Percentiles rank a stretch among this genome's conserved stretches.
phyloP scores from a whole-genome alignment of 2,329 filamentous ascomycete genomes.

The Fusarium torreyae region DNA sequence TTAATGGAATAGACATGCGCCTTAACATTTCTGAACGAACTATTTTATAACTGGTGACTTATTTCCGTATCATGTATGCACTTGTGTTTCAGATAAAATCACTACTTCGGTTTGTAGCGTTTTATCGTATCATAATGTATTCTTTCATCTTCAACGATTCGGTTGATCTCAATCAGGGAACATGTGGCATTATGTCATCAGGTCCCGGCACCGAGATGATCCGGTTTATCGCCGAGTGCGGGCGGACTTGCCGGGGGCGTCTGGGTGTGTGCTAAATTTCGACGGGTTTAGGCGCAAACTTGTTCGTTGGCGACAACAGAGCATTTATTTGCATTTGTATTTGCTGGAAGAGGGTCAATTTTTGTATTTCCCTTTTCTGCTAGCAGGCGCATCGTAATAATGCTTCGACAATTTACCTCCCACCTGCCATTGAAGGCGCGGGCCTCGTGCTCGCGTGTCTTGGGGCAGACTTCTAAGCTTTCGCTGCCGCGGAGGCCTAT shows the following conservation, averaged over 20 bases:
- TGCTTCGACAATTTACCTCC: conserved; percentile 57
- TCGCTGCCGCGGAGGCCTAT: conserved; percentile 48
- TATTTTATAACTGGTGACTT: background rate
- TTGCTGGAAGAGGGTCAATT: conserved; percentile 32
- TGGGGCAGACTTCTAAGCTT: conserved; percentile 44
- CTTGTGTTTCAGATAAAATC: background rate
- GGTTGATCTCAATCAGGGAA: too few relatives aligned
- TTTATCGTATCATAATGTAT: background rate
- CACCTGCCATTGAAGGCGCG: conserved; percentile 51
- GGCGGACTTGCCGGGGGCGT: conserved; percentile 38
- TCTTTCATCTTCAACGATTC: background rate
- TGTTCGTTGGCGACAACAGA: conserved; percentile 27
- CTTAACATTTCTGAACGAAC: background rate
- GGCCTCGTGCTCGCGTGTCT: conserved; percentile 46
- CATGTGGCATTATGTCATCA: conserved; percentile 46
- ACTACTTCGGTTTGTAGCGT: background rate
- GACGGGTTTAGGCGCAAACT: conserved; percentile 46
- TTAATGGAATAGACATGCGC: conserved; percentile 37
- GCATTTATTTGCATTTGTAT: conserved; percentile 26
- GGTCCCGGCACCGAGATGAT: conserved; percentile 49
- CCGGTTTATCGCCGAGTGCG: conserved; percentile 50
- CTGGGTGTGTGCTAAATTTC: conserved; percentile 47
- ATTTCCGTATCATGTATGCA: too few relatives aligned
- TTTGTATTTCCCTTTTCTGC: conserved; percentile 8
- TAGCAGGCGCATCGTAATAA: conserved; percentile 39